Percentiles rank a stretch among this genome's conserved stretches.
Evolutionary conservation across 2,329 filamentous ascomycete genomes (phyloP).

Genomic region (Beauveria asiatica): DNA sequence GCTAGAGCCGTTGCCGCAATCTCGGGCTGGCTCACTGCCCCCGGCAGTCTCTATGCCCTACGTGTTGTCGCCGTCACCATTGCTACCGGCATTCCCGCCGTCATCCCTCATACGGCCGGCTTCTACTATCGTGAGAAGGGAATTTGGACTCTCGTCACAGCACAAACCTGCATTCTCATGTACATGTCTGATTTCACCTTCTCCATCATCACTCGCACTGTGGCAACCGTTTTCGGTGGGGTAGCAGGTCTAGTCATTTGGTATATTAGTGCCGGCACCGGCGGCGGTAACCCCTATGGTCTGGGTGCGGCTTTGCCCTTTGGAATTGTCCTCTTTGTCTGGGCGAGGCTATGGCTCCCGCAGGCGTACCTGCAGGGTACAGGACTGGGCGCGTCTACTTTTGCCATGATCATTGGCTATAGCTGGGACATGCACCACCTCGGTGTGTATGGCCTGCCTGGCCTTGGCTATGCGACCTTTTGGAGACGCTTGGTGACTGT

Average conservation of each 20-base stretch:
- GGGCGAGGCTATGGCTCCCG: slow-evolving; percentile 27
- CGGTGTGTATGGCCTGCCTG: slow-evolving; percentile 35
- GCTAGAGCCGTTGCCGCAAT: slow-evolving; percentile 21
- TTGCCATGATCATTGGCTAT: slow-evolving; percentile 35
- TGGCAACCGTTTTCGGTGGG: slow-evolving; percentile 39
- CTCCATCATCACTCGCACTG: slow-evolving; percentile 30
- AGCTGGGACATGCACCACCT: slow-evolving; percentile 37
- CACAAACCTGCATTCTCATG: slow-evolving; percentile 36
- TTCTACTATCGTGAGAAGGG: slow-evolving; percentile 46
- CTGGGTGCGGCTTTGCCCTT: slow-evolving; percentile 36
- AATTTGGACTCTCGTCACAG: slow-evolving; percentile 44
- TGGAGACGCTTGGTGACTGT: slow-evolving; percentile 38
- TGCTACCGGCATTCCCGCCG: slow-evolving; percentile 32
- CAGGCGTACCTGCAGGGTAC: slow-evolving; percentile 20
- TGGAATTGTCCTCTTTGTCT: slow-evolving; percentile 26
- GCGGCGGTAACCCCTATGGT: slow-evolving; percentile 40
- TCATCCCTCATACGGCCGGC: slow-evolving; percentile 32
- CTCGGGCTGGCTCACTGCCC: slow-evolving; percentile 33
- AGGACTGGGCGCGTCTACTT: slow-evolving; percentile 29
- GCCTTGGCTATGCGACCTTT: slow-evolving; percentile 38
- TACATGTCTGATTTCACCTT: slow-evolving; percentile 44
- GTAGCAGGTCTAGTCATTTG: slow-evolving; percentile 37
- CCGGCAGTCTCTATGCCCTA: slow-evolving; percentile 37
- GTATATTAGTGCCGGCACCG: slow-evolving; percentile 42
- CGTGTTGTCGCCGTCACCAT: slow-evolving; percentile 40